Percentiles rank a stretch among this genome's conserved stretches.
Conservation (phyloP, 2,329 filamentous ascomycete species). For the Graphium sp. region DNA sequence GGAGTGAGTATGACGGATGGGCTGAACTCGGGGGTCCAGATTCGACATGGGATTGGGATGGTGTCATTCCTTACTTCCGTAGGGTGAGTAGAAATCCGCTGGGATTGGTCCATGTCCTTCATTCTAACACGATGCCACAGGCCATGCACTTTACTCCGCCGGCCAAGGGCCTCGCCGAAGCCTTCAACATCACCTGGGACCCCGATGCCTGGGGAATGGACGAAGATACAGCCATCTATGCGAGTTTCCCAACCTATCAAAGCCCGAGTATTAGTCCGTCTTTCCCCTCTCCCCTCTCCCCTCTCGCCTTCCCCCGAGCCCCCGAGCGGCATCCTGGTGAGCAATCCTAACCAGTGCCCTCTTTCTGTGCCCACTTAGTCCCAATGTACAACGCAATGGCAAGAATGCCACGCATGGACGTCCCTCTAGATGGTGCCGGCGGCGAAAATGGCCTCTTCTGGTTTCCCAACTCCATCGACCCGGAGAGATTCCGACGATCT, state of each 20-base stretch:
- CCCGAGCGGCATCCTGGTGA: no score
- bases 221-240: conserved; percentile 8
- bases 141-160: conserved; percentile 7
- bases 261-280: conserved; percentile 3
- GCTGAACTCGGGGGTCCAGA: conserved; percentile 23
- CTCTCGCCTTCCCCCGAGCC: background rate
- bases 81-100: conserved; percentile 13
- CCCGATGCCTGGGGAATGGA: conserved; percentile 9
- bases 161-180: conserved; percentile 6
- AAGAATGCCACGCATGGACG: conserved; percentile 10
- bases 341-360: background rate
- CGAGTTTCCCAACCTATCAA: conserved; percentile 9
- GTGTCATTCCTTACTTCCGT: conserved; percentile 23
- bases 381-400: conserved; percentile 11
- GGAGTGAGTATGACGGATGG: conserved; percentile 26
- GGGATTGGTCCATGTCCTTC: no score
- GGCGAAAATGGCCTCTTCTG: conserved; percentile 12
- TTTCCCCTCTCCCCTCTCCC: background rate
- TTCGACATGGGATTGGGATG: conserved; percentile 15
- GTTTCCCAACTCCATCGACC: conserved; percentile 10
- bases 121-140: background rate
- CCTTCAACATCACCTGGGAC: conserved; percentile 12
- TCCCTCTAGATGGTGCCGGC: conserved; percentile 10
- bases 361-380: background rate
- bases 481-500: conserved; percentile 8